Evolutionary conservation across 1,284 basidiomycete species (phyloP).

Genomic region (Austroboletus novae-zelandiae): DNA sequence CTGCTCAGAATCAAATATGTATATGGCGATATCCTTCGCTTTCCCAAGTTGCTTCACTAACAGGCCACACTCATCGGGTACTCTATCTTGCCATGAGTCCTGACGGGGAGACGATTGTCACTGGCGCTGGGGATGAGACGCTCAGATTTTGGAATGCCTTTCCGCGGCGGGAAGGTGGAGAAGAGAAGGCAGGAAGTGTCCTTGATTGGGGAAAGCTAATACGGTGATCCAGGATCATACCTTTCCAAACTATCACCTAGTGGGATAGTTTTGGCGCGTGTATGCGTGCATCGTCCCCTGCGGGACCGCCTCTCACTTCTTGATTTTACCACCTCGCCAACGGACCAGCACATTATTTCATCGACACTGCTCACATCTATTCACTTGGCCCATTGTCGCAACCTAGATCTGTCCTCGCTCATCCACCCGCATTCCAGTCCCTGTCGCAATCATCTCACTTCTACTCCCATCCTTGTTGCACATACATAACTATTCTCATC

Average conservation of each 20-base stretch:
- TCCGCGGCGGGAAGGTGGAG: constrained; percentile 57
- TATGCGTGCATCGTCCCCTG: constrained; percentile 2
- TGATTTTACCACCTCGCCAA: neutral
- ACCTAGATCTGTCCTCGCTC: constrained; percentile 22
- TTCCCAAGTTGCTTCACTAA: constrained; percentile 91
- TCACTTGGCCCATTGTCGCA: constrained; percentile 17
- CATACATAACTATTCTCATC: constrained; percentile 28
- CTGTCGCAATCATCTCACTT: constrained; percentile 16
- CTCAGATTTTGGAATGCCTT: constrained; percentile 96
- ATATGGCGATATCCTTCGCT: constrained; percentile 97
- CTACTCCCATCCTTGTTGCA: constrained; percentile 6
- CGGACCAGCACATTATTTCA: constrained; percentile 23
- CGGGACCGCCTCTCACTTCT: neutral
- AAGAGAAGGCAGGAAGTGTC: constrained; percentile 42
- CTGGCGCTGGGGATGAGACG: constrained; percentile 97
- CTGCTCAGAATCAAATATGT: constrained; percentile 96
- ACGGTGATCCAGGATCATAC: constrained; percentile 15
- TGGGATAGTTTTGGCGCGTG: constrained; percentile 5
- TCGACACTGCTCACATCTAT: constrained; percentile 28
- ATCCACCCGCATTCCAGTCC: constrained; percentile 19
- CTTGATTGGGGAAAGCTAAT: constrained; percentile 29
- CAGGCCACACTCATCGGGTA: constrained; percentile 93
- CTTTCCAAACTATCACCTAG: neutral
- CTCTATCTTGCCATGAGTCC: constrained; percentile 97
- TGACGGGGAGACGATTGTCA: constrained; percentile 96